Percentiles rank a stretch among this genome's conserved stretches.
phyloP scores from a whole-genome alignment of 345 rosid species.

The sweet orange (Citrus sinensis) region DNA sequence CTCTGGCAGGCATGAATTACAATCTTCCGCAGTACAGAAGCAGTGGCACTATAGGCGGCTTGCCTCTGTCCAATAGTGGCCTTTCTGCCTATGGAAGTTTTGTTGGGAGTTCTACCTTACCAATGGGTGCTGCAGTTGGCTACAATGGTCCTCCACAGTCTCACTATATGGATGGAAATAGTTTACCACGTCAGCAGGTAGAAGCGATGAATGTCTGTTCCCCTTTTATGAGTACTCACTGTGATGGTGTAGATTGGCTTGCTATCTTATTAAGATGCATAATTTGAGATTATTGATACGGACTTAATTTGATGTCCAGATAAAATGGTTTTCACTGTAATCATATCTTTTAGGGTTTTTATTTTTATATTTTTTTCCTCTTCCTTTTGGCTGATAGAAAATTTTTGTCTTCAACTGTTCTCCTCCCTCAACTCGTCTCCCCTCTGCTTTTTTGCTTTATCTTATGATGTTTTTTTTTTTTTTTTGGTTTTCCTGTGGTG shows the following conservation, averaged over 20 bases:
- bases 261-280: not conserved
- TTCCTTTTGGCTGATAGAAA: not conserved
- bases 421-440: not conserved
- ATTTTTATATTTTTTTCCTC: not conserved
- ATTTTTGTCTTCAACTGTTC: not conserved
- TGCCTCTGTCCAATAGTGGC: conserved; percentile 16
- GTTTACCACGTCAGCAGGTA: conserved; percentile 32
- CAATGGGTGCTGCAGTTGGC: conserved; percentile 12
- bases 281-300: not conserved
- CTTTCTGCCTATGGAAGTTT: conserved; percentile 27
- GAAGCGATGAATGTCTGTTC: not conserved
- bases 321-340: not conserved
- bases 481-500: too few relatives aligned
- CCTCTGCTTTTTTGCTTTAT: not conserved
- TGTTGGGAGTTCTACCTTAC: conserved; percentile 17
- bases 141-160: conserved; percentile 20
- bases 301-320: not conserved
- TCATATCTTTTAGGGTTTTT: not conserved
- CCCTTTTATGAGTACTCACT: not conserved
- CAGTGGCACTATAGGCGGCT: conserved; percentile 17
- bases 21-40: conserved; percentile 9
- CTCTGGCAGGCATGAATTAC: conserved; percentile 24
- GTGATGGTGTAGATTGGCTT: not conserved
- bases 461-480: not conserved
- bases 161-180: conserved; percentile 17